Evolutionary conservation across 306 rosid genomes (phyloP).

Genomic region (Cicer pinnatifidum): DNA sequence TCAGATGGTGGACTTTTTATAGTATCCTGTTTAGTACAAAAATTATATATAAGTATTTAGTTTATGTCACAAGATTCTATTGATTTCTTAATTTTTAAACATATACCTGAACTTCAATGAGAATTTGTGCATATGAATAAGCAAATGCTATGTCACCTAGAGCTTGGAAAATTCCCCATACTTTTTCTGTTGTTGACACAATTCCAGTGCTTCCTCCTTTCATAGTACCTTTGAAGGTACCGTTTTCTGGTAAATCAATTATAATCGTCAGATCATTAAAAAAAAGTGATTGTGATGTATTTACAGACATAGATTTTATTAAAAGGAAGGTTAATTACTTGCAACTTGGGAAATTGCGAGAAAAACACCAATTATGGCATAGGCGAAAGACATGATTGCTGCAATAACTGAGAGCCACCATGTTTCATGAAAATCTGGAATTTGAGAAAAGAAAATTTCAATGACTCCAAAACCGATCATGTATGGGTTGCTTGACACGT

Average conservation of each 20-base stretch:
- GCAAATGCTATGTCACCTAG: slow-evolving; percentile 70
- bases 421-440: slow-evolving; percentile 56
- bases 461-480: slow-evolving; percentile 52
- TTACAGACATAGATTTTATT: too few relatives aligned
- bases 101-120: slow-evolving; percentile 67
- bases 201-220: slow-evolving; percentile 46
- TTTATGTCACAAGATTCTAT: background rate
- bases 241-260: slow-evolving; percentile 42
- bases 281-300: too few relatives aligned
- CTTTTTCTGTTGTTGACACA: slow-evolving; percentile 43
- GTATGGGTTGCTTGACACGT: slow-evolving; percentile 46
- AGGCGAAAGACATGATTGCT: slow-evolving; percentile 61
- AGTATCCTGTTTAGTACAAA: slow-evolving; percentile 58
- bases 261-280: too few relatives aligned
- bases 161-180: slow-evolving; percentile 59
- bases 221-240: slow-evolving; percentile 54
- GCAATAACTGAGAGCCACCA: slow-evolving; percentile 68
- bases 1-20: slow-evolving; percentile 77
- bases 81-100: background rate
- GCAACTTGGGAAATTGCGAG: slow-evolving; percentile 56
- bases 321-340: slow-evolving; percentile 41
- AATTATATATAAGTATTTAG: background rate
- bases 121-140: slow-evolving; percentile 56
- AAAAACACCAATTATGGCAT: slow-evolving; percentile 58
- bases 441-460: slow-evolving; percentile 54